Conservation (phyloP, 1,284 basidiomycete genomes). For the Boletus mariae region DNA sequence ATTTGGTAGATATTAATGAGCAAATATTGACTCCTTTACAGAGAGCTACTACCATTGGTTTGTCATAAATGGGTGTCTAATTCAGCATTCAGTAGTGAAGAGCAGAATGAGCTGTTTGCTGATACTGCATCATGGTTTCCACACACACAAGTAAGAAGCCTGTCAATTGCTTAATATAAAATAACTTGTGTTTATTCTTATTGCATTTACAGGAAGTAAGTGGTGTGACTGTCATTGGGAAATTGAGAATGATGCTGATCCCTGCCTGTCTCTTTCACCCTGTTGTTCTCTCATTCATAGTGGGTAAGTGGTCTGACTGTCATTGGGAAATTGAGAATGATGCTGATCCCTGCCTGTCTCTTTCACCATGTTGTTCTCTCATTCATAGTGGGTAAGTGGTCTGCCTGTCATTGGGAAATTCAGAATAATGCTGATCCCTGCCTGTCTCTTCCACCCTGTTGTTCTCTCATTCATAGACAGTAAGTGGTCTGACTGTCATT, state of each 20-base stretch:
- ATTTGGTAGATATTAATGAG: too few relatives aligned
- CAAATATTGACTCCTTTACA: too few relatives aligned
- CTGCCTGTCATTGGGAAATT: background rate
- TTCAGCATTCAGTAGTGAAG: too few relatives aligned
- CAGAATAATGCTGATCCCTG: background rate
- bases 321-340: background rate
- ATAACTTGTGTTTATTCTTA: too few relatives aligned
- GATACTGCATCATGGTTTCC: background rate
- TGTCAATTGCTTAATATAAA: too few relatives aligned
- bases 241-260: background rate
- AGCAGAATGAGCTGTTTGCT: too few relatives aligned
- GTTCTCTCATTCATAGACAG: background rate
- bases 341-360: background rate
- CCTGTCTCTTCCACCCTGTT: background rate
- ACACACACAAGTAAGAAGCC: too few relatives aligned
- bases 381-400: background rate
- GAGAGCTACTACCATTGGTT: too few relatives aligned
- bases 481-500: background rate
- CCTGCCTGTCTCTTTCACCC: background rate
- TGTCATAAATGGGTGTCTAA: too few relatives aligned
- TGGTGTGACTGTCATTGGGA: background rate
- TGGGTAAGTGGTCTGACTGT: background rate
- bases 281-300: background rate
- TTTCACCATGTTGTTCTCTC: background rate
- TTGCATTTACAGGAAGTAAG: too few relatives aligned